Conservation (phyloP, 23 red algal genomes). For the Gracilariopsis chorda region DNA sequence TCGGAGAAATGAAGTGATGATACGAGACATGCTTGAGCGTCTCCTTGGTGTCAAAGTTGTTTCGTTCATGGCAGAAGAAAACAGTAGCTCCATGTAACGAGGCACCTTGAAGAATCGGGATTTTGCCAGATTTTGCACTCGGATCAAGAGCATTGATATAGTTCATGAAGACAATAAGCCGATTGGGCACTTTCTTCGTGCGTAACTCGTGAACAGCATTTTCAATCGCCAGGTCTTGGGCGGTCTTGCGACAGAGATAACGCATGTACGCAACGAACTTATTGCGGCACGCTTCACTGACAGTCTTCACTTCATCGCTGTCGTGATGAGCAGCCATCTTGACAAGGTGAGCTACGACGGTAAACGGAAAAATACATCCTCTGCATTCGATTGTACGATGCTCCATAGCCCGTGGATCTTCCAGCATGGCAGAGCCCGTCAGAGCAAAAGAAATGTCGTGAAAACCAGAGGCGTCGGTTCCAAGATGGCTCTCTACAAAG, state of each 20-base stretch:
- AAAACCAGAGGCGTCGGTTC: conserved; percentile 6
- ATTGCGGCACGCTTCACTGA: conserved; percentile 7
- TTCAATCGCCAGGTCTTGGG: conserved; percentile 9
- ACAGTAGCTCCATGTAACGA: conserved; percentile 1
- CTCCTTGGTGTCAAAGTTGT: background rate
- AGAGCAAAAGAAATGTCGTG: conserved; percentile 30
- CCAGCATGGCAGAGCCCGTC: background rate
- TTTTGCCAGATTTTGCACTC: background rate
- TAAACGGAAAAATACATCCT: conserved; percentile 38
- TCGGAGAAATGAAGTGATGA: conserved; percentile 8
- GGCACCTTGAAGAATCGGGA: background rate
- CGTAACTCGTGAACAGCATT: conserved; percentile 17
- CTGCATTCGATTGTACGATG: conserved; percentile 2
- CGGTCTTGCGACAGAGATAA: conserved; percentile 21
- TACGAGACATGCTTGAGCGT: background rate
- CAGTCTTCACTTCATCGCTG: background rate
- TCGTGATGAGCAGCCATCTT: background rate
- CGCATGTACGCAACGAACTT: conserved; percentile 27
- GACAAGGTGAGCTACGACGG: background rate
- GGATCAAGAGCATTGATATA: background rate
- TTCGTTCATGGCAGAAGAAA: conserved; percentile 8
- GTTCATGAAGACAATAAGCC: conserved; percentile 19
- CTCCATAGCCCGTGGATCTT: background rate
- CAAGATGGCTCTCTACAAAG: conserved; percentile 49
- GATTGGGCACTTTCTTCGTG: conserved; percentile 20